Evolutionary conservation across 441 rosid species (phyloP), one percentile per base, ranked within the genome.

Genomic region (Bruguiera hainesii): DNA sequence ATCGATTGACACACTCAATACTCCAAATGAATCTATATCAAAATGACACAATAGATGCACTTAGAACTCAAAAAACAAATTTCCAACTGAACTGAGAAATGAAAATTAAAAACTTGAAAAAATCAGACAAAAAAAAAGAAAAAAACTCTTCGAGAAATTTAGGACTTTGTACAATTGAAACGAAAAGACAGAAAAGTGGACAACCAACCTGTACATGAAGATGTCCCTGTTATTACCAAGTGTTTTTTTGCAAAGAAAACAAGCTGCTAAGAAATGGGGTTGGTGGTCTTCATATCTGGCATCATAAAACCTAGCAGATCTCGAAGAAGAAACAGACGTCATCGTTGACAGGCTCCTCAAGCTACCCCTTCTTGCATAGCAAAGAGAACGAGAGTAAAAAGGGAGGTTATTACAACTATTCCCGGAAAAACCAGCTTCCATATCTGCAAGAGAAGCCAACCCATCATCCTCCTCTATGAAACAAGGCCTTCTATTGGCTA

Each of bases 181-280:
- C 15, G 48, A 1, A 8, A 7, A 23, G 0, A 20, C 19, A 35
- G 10, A 23, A 29, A n/a, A 31, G 18, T 18, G 0, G 3, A 1
- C 30, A 31, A 15, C 3, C 15, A 50, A 93, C 98, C 96, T 87
- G 79, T 93, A 93, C 98, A 88, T 93, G 85, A 83, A 93, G 76
- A 93, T 90, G 68, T 93, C 96, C 21, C 78, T 75, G 77, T 90
- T 85, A 70, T 63, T 72, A n/a, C 86, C 83, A 5, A 93, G 85
- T 0, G 85, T 78, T 76, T 83, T 90, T 65, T 79, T 70, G 72
- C 98, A 93, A 62, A 87, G 87, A 73, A 80, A 82, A 76, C 98
- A 93, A 5, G 84, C 69, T 48, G 89, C 87, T 30, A 90, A 82
- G 78, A 88, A 93, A 74, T 90, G 88, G 20, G 90, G 78, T 72